Evolutionary conservation across 2,329 filamentous ascomycete species (phyloP).

Genomic region (Coniella vitis): DNA sequence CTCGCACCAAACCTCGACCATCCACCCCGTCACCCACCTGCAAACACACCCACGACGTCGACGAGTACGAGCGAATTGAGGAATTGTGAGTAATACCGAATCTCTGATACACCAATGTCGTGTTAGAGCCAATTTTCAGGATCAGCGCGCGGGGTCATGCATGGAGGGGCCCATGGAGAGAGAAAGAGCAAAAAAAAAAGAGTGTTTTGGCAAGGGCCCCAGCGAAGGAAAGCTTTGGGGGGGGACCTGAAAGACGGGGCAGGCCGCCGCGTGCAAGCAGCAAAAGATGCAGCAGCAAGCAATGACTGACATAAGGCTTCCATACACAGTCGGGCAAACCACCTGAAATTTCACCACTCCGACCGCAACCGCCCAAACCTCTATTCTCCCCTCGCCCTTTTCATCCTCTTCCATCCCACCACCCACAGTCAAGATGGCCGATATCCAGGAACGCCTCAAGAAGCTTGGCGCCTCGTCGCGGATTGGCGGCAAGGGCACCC

Average conservation of each 20-base stretch:
- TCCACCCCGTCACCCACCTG: slow-evolving; percentile 6
- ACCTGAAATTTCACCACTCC: slow-evolving; percentile 9
- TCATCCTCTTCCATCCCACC: background rate
- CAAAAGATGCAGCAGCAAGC: slow-evolving; percentile 4
- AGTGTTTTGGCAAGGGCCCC: background rate
- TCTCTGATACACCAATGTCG: background rate
- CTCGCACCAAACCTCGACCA: slow-evolving; percentile 8
- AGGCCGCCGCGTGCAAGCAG: slow-evolving; percentile 1
- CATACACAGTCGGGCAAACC: slow-evolving; percentile 12
- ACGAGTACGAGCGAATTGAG: slow-evolving; percentile 12
- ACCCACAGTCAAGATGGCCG: slow-evolving; percentile 36
- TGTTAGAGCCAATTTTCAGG: background rate
- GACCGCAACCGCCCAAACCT: slow-evolving; percentile 15
- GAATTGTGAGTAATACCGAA: slow-evolving; percentile 13
- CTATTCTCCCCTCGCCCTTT: slow-evolving; percentile 11
- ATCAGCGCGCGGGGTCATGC: background rate
- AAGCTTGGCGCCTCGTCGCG: slow-evolving; percentile 49
- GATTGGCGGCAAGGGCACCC: slow-evolving; percentile 94
- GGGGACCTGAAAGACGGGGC: background rate
- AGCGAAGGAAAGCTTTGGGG: slow-evolving; percentile 2
- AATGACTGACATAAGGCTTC: slow-evolving; percentile 14
- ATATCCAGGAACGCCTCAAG: slow-evolving; percentile 53
- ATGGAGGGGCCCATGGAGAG: no score
- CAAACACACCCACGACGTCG: slow-evolving; percentile 11
- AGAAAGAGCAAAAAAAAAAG: background rate